These are phyloP conservation scores for Pichia sp. DNA, from an alignment of 1,139 yeast genomes.

Conservation along the genomic window DNA sequence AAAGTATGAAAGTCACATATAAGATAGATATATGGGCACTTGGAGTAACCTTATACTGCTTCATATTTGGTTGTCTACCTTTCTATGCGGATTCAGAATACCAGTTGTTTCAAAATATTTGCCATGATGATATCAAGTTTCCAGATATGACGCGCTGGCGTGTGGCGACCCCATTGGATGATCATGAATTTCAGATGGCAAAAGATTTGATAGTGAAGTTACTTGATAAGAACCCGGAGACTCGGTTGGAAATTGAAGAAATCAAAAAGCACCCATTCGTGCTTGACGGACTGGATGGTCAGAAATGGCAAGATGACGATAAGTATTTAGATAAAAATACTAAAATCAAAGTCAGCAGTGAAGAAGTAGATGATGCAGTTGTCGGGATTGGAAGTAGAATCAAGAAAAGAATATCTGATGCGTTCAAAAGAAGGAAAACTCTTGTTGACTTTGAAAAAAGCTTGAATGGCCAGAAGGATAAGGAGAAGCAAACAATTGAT, in stretches of 20 bases:
- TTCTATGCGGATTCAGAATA: slow-evolving; percentile 87
- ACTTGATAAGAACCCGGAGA: slow-evolving; percentile 65
- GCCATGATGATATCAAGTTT: slow-evolving; percentile 54
- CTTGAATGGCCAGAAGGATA: neutral
- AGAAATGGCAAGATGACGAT: slow-evolving; percentile 32
- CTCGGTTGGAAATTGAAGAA: slow-evolving; percentile 65
- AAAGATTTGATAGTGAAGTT: slow-evolving; percentile 62
- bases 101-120: slow-evolving; percentile 81
- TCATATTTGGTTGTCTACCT: slow-evolving; percentile 84
- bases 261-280: slow-evolving; percentile 82
- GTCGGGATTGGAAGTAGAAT: slow-evolving; percentile 72
- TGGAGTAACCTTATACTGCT: slow-evolving; percentile 88
- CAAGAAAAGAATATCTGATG: slow-evolving; percentile 55
- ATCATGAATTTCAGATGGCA: slow-evolving; percentile 54
- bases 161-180: slow-evolving; percentile 34
- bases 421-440: slow-evolving; percentile 36
- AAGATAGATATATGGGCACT: slow-evolving; percentile 96
- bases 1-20: slow-evolving; percentile 48
- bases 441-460: neutral
- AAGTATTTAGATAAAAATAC: slow-evolving; percentile 28
- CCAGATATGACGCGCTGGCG: slow-evolving; percentile 47
- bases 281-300: slow-evolving; percentile 44
- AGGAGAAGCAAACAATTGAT: neutral
- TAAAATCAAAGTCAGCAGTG: slow-evolving; percentile 57
- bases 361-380: slow-evolving; percentile 73